Percentiles rank a stretch among this genome's conserved stretches.
phyloP scores from a whole-genome alignment of 2,329 filamentous ascomycete genomes.

The Aspergillus neoniger region DNA sequence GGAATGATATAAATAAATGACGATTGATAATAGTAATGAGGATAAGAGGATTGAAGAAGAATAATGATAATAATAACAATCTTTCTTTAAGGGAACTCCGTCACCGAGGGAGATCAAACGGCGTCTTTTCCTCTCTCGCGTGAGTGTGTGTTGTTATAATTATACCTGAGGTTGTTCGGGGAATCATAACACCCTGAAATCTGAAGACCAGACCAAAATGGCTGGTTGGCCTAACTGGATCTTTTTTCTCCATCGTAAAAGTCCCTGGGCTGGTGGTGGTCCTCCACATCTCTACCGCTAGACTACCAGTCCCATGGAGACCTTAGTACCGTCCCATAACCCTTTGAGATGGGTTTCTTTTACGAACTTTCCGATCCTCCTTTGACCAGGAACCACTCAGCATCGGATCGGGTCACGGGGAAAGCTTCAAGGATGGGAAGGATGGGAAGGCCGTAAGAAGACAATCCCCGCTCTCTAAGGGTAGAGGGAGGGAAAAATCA shows the following conservation, averaged over 20 bases:
- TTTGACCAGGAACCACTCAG: conserved; percentile 11
- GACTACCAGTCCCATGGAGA: conserved; percentile 16
- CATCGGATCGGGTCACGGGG: neutral
- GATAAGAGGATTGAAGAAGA: too few species aligned
- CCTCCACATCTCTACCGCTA: conserved; percentile 24
- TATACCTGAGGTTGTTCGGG: neutral
- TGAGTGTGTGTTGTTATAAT: conserved; percentile 1
- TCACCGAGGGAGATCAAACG: neutral
- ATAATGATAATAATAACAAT: too few species aligned
- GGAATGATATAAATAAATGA: neutral
- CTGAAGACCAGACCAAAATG: neutral
- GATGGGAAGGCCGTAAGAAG: neutral
- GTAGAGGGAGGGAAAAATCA: neutral
- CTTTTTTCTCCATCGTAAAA: conserved; percentile 6
- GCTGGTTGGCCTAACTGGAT: conserved; percentile 12
- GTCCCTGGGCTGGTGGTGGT: conserved; percentile 9
- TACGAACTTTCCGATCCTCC: conserved; percentile 11
- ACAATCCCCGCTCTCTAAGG: neutral
- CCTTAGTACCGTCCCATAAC: conserved; percentile 7
- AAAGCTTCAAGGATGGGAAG: neutral
- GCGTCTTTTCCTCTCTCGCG: neutral
- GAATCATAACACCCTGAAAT: conserved; percentile 10
- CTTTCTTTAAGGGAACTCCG: neutral
- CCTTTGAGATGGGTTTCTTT: conserved; percentile 9
- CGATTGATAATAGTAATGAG: too few species aligned